phyloP scores from a whole-genome alignment of 1,284 basidiomycete genomes.

The Schizophyllum commune region DNA sequence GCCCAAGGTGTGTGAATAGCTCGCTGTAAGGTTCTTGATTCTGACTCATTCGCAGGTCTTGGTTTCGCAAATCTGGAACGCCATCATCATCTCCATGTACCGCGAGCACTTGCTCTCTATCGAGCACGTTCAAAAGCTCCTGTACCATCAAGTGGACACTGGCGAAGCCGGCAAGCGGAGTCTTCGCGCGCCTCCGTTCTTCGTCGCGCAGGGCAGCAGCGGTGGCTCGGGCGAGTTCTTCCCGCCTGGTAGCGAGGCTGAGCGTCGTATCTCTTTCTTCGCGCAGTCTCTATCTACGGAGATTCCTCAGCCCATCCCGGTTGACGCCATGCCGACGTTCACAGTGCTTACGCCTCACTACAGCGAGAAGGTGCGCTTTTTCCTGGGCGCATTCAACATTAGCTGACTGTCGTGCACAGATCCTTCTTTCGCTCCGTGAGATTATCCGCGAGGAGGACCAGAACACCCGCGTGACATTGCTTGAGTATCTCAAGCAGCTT shows the following conservation, averaged over 20 bases:
- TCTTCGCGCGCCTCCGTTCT: slow-evolving; percentile 89
- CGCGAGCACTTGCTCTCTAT: slow-evolving; percentile 94
- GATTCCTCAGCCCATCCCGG: slow-evolving; percentile 83
- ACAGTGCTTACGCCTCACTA: slow-evolving; percentile 94
- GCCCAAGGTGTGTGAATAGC: slow-evolving; percentile 65
- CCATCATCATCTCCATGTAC: slow-evolving; percentile 99
- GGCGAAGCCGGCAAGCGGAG: slow-evolving; percentile 79
- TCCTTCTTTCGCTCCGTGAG: slow-evolving; percentile 86
- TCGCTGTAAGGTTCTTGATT: neutral
- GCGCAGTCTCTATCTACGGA: slow-evolving; percentile 89
- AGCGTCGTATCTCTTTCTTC: slow-evolving; percentile 94
- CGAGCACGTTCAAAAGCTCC: slow-evolving; percentile 89
- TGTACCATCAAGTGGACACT: slow-evolving; percentile 91
- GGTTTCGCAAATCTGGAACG: slow-evolving; percentile 97
- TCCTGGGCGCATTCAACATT: too few relatives aligned
- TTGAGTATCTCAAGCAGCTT: slow-evolving; percentile 97
- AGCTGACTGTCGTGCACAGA: slow-evolving; percentile 34
- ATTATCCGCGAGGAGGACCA: slow-evolving; percentile 97
- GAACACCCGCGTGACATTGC: slow-evolving; percentile 87
- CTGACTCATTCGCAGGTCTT: slow-evolving; percentile 54
- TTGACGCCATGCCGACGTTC: slow-evolving; percentile 96
- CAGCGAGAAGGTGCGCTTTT: slow-evolving; percentile 95
- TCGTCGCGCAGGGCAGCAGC: slow-evolving; percentile 86
- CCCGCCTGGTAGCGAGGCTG: slow-evolving; percentile 86
- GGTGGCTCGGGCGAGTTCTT: slow-evolving; percentile 87